Conservation (phyloP, 352 stramenopile species). For the Pythium grandisporangium region DNA sequence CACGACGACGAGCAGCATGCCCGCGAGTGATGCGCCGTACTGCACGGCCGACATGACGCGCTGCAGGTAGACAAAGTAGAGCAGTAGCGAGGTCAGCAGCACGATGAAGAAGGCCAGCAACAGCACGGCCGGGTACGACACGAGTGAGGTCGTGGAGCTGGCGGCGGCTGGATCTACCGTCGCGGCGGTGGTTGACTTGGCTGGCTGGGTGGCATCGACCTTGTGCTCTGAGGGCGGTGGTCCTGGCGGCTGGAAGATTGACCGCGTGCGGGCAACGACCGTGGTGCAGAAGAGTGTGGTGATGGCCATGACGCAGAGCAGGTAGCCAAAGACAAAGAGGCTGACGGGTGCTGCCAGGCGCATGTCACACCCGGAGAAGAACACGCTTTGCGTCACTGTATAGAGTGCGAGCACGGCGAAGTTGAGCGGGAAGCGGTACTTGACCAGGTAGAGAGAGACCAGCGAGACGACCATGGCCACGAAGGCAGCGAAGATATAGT, state of each 20-base stretch:
- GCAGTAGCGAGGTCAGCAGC: constrained; percentile 41
- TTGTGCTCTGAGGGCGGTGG: no score
- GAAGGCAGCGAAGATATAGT: constrained; percentile 44
- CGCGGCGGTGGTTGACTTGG: background rate
- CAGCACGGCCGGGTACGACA: constrained; percentile 48
- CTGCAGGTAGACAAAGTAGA: constrained; percentile 54
- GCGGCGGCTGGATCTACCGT: background rate
- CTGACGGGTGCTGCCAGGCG: constrained; percentile 47
- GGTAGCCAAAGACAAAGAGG: constrained; percentile 55
- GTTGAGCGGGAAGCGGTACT: constrained; percentile 65
- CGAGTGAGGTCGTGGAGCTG: constrained; percentile 14
- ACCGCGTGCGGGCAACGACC: constrained; percentile 22
- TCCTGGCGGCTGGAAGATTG: background rate
- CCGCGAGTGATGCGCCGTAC: constrained; percentile 39
- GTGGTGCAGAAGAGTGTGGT: constrained; percentile 46
- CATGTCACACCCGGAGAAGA: constrained; percentile 45
- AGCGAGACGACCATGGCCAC: constrained; percentile 39
- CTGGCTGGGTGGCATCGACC: constrained; percentile 18
- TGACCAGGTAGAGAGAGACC: constrained; percentile 64
- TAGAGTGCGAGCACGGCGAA: constrained; percentile 51
- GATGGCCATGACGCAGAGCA: constrained; percentile 52
- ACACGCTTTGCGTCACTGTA: constrained; percentile 48
- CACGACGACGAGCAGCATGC: constrained; percentile 62
- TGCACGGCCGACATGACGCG: constrained; percentile 37
- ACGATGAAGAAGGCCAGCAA: constrained; percentile 42